Evolutionary conservation across 352 stramenopile genomes (phyloP), one percentile per base, ranked within the genome.

Genomic region (Phytophthora tubulina): DNA sequence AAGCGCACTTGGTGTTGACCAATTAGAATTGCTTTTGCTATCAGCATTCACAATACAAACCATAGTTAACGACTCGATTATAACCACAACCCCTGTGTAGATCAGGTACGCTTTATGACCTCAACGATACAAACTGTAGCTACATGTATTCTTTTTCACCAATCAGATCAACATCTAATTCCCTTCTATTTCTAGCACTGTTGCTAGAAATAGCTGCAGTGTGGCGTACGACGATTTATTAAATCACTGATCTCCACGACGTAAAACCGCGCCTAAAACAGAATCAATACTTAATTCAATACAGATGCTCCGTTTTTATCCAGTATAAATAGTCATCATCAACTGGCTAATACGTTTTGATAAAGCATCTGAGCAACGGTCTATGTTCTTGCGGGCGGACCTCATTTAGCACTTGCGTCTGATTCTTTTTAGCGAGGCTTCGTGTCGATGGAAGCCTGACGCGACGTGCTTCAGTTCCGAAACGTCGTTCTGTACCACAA

Each of bases 151-250:
- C 3, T 27, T 55, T 57, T 57, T 21, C 7, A 15, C 51, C 17
- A 58, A 58, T 46, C n/a, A 44, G n/a, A 33, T 2, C 13, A 30
- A 7, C 8, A 36, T 63, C 6, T 59, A 9, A 32, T 45, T 67
- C 30, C 27, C 4, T 61, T 62, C 60, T 68, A 68, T 54, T 68
- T 68, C 60, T 46, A 31, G 60, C 60, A 68, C 17, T 39, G 31
- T n/a, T 62, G 50, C 61, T 14, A 56, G 61, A 69, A 69, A 69
- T 68, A 62, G 50, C 21, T 1, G 5, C 0, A 2, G 52, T 11
- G 21, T 27, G 2, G 38, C 54, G 13, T 61, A 39, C 54, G 21
- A 14, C 31, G 31, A 42, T 42, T 56, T 56, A 15, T 5, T 44
- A 44, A 56, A 56, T 32, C 15, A 6, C 8, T 30, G 8, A 0